A percentile compares a stretch with the other conserved stretches of the same genome.
Evolutionary conservation across 1,139 yeast genomes (phyloP).

Genomic region (Diutina mesorugosa): DNA sequence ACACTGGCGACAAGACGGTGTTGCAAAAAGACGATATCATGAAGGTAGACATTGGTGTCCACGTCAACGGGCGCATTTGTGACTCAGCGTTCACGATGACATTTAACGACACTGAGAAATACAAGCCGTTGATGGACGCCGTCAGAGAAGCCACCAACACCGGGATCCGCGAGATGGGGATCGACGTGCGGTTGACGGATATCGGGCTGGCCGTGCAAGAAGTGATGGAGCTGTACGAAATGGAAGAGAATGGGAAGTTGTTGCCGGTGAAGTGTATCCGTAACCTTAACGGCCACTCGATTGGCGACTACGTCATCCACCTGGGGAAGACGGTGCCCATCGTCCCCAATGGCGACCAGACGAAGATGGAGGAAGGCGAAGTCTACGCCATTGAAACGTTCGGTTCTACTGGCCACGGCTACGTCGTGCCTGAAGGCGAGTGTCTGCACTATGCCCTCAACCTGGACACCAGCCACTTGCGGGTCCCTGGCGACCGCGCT

Average conservation of each 20-base stretch:
- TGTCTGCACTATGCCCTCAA: constrained; percentile 83
- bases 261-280: constrained; percentile 82
- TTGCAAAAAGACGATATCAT: constrained; percentile 79
- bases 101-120: constrained; percentile 56
- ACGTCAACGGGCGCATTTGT: constrained; percentile 87
- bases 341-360: constrained; percentile 81
- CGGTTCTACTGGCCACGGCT: constrained; percentile 93
- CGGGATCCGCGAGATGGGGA: constrained; percentile 87
- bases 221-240: constrained; percentile 92
- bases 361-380: constrained; percentile 99
- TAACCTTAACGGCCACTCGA: constrained; percentile 90
- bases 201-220: constrained; percentile 95
- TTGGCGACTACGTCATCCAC: constrained; percentile 72
- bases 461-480: constrained; percentile 12
- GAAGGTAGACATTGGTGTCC: constrained; percentile 97
- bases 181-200: constrained; percentile 89
- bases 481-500: constrained; percentile 52
- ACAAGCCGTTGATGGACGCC: constrained; percentile 68
- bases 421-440: constrained; percentile 79
- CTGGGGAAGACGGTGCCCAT: constrained; percentile 96
- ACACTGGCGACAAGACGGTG: constrained; percentile 80
- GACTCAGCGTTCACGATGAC: constrained; percentile 94
- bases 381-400: constrained; percentile 96
- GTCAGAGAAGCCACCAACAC: constrained; percentile 90
- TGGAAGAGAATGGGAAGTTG: constrained; percentile 77